Conservation (phyloP, 2,329 filamentous ascomycete genomes). For the Curvularia spicifera region DNA sequence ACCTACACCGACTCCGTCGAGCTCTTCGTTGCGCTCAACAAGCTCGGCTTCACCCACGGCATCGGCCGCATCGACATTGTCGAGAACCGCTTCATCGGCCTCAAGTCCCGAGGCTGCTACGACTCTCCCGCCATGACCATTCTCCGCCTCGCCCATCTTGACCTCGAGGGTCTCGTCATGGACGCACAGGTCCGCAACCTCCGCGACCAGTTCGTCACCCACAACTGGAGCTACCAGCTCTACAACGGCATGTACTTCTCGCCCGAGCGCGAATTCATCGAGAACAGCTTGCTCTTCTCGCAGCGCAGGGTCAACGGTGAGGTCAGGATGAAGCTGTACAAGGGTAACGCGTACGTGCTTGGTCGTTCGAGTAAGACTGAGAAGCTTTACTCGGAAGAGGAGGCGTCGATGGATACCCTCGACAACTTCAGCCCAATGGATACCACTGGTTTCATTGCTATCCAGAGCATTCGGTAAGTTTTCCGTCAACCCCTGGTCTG, state of each 20-base stretch:
- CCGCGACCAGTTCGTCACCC: slow-evolving; percentile 73
- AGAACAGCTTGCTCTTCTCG: slow-evolving; percentile 60
- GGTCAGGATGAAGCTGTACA: slow-evolving; percentile 70
- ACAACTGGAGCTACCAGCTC: slow-evolving; percentile 51
- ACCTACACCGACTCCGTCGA: slow-evolving; percentile 71
- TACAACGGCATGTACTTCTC: slow-evolving; percentile 74
- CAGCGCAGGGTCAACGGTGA: slow-evolving; percentile 52
- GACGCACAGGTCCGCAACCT: slow-evolving; percentile 72
- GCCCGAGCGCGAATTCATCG: slow-evolving; percentile 73
- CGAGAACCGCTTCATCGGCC: slow-evolving; percentile 79
- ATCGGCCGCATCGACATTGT: slow-evolving; percentile 85
- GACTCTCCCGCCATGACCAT: slow-evolving; percentile 59
- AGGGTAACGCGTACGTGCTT: slow-evolving; percentile 68
- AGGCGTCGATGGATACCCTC: slow-evolving; percentile 73
- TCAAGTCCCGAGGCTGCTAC: slow-evolving; percentile 83
- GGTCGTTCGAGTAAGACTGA: slow-evolving; percentile 67
- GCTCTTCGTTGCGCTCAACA: slow-evolving; percentile 74
- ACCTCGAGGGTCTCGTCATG: slow-evolving; percentile 70
- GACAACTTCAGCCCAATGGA: slow-evolving; percentile 71
- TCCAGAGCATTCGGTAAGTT: slow-evolving; percentile 64
- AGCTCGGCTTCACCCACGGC: slow-evolving; percentile 73
- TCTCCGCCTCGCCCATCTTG: slow-evolving; percentile 64
- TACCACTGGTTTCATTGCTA: slow-evolving; percentile 72
- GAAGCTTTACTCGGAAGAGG: slow-evolving; percentile 72
- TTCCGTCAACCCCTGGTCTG: not conserved